Evolutionary conservation across 495 filamentous ascomycete species (phyloP).

Genomic region (Neurospora tetrasperma): DNA sequence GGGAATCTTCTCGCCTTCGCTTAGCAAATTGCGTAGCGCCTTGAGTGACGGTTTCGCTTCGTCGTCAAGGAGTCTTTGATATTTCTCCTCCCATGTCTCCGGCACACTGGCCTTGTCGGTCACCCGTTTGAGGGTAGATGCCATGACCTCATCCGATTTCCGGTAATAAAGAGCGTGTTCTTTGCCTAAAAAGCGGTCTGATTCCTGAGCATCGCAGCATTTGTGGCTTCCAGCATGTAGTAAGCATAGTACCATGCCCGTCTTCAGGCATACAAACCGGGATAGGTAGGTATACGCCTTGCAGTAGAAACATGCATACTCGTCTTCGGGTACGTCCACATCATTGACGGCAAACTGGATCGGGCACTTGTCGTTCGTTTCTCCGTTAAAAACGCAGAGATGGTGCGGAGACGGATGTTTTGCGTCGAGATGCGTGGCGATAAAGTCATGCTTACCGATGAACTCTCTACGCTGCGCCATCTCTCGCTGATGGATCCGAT

Average conservation of each 20-base stretch:
- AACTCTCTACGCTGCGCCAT: slow-evolving; percentile 56
- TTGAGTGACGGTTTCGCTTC: slow-evolving; percentile 78
- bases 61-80: slow-evolving; percentile 72
- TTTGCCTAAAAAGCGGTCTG: slow-evolving; percentile 48
- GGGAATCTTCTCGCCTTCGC: slow-evolving; percentile 94
- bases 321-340: slow-evolving; percentile 73
- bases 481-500: slow-evolving; percentile 66
- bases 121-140: slow-evolving; percentile 59
- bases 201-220: slow-evolving; percentile 60
- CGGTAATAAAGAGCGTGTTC: slow-evolving; percentile 65
- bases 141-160: slow-evolving; percentile 60
- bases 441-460: slow-evolving; percentile 46
- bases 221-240: slow-evolving; percentile 65
- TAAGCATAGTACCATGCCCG: slow-evolving; percentile 68
- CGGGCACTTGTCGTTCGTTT: slow-evolving; percentile 30
- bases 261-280: slow-evolving; percentile 70
- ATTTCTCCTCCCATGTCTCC: slow-evolving; percentile 84
- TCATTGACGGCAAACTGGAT: slow-evolving; percentile 46
- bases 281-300: slow-evolving; percentile 89
- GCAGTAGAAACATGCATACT: slow-evolving; percentile 84
- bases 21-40: slow-evolving; percentile 69
- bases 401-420: slow-evolving; percentile 21
- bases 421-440: slow-evolving; percentile 45
- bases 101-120: slow-evolving; percentile 78
- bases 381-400: slow-evolving; percentile 33